Conservation (phyloP, 306 rosid species). For the Begonia masoniana region DNA sequence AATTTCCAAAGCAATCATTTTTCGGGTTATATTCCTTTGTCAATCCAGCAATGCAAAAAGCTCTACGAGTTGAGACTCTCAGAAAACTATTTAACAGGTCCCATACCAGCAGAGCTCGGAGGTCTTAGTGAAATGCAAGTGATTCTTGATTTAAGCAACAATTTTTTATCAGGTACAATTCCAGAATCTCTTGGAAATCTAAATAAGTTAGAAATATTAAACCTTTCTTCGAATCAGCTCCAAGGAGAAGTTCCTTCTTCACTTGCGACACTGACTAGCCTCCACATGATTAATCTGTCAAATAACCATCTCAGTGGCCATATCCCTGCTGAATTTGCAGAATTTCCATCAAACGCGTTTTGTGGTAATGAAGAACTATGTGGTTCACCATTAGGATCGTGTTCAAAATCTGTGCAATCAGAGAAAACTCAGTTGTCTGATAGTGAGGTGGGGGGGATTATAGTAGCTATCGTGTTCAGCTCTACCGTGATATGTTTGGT, state of each 20-base stretch:
- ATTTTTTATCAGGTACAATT: constrained; percentile 47
- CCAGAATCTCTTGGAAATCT: constrained; percentile 67
- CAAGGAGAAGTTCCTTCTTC: constrained; percentile 51
- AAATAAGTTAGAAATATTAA: constrained; percentile 70
- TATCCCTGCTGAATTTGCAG: constrained; percentile 54
- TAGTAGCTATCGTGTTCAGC: constrained; percentile 65
- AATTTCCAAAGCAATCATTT: constrained; percentile 54
- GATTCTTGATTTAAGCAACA: constrained; percentile 59
- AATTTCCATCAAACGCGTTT: constrained; percentile 69
- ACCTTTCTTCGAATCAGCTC: constrained; percentile 67
- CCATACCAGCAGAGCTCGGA: constrained; percentile 60
- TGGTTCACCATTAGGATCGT: constrained; percentile 51
- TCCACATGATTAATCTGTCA: constrained; percentile 71
- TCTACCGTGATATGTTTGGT: constrained; percentile 59
- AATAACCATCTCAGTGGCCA: constrained; percentile 54
- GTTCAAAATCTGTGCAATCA: constrained; percentile 29
- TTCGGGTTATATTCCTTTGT: constrained; percentile 58
- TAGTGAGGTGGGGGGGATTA: constrained; percentile 42
- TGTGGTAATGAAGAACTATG: constrained; percentile 47
- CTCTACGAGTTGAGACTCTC: constrained; percentile 81
- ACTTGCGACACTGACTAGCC: constrained; percentile 67
- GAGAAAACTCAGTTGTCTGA: constrained; percentile 34
- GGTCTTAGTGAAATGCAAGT: constrained; percentile 68
- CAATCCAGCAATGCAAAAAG: constrained; percentile 50
- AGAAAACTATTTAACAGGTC: constrained; percentile 47